Percentiles rank a stretch among this genome's conserved stretches.
These are phyloP conservation scores for Stentor coeruleus DNA, from an alignment of 73 alveolate genomes.

Conservation along the genomic window DNA sequence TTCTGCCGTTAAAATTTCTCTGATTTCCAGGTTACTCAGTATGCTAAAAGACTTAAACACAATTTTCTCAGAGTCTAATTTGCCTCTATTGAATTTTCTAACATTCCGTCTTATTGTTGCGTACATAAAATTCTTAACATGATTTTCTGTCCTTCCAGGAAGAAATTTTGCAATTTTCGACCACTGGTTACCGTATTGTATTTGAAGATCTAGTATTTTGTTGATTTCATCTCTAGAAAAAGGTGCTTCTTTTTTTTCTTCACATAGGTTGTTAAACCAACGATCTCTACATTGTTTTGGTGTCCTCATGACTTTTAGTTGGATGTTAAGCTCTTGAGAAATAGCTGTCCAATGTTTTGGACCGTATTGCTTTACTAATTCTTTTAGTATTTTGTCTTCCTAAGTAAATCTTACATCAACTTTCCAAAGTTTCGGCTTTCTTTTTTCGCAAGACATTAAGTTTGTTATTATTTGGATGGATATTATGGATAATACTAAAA, in stretches of 20 bases:
- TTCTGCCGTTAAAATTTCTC: not conserved
- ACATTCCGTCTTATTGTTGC: not conserved
- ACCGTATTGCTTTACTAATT: not conserved
- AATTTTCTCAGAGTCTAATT: no score
- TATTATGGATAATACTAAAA: no score
- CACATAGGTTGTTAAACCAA: not conserved
- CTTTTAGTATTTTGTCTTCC: not conserved
- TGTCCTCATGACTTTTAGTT: not conserved
- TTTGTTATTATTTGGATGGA: no score
- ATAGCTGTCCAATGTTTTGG: not conserved
- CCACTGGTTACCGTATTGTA: not conserved
- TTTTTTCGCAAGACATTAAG: no score
- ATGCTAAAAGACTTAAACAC: not conserved
- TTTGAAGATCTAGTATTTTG: no score
- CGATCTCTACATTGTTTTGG: conserved; percentile 8
- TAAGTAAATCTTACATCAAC: not conserved
- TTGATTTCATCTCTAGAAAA: not conserved
- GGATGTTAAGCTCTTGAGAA: not conserved
- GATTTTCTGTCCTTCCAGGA: not conserved
- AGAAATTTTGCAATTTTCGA: not conserved
- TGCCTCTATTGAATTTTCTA: not conserved
- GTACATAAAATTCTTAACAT: no score
- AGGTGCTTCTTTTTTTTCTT: no score
- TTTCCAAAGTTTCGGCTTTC: not conserved
- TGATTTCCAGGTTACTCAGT: not conserved